Evolutionary conservation across 176 grass and related monocot species (phyloP), one percentile per base, ranked within the genome.

Genomic region (Musa troglodytarum): DNA sequence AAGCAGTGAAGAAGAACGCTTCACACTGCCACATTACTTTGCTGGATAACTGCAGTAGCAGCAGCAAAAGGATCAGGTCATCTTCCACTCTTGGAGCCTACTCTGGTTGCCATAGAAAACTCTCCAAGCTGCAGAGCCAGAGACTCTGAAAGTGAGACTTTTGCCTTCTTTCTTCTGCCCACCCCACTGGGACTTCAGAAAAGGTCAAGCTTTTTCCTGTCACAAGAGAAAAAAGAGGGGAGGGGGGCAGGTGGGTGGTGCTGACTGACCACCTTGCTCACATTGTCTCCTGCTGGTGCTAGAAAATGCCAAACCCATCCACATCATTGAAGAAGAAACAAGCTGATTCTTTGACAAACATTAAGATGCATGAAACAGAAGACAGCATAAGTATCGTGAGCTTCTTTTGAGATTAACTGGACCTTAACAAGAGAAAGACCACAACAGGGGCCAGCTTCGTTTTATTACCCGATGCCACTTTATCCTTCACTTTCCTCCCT

Each of bases 401-500:
- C 67, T 76, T 78, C 89, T 92, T 92, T 86, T 84, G 81, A 90
- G 79, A 76, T 53, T 53, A 79, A 70, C 49, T 66, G 65, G 59
- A 43, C 59, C 77, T 73, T 55, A 87, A 84, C 90, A 86, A 73
- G 75, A 53, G 80, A 84, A 90, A 93, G 20, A 83, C 28, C 88
- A 74, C 82, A 86, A 52, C 83, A 77, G 58, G 88, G 78, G 73
- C 71, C 19, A 54, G 84, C 75, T 75, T 85, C 72, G 68, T 86
- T 75, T 80, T 78, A 73, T 78, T 23, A 54, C 59, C n/a, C 68
- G 69, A 29, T 83, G 28, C 67, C 69, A 21, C 34, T 88, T 88
- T 87, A 52, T 56, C 50, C 72, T 85, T 73, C 68, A 65, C 93
- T 90, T 96, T 92, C 77, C 77, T 61, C 71, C 79, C 93, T 93